phyloP scores from a whole-genome alignment of 805 yeast genomes.

The Schwanniomyces pseudopolymorphus region DNA sequence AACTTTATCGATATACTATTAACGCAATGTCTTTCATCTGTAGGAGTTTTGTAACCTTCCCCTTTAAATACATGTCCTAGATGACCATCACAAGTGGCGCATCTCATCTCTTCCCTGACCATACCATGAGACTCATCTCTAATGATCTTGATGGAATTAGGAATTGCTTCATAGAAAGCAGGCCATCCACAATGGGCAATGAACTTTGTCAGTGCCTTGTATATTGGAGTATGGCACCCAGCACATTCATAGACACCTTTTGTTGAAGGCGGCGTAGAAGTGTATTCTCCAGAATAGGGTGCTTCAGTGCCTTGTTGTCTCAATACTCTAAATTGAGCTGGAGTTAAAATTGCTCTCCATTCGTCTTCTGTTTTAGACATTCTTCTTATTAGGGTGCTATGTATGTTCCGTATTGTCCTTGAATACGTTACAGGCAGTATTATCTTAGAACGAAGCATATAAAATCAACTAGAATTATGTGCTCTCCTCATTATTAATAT shows the following conservation, averaged over 20 bases:
- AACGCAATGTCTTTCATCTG: conserved; percentile 93
- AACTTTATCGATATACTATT: conserved; percentile 82
- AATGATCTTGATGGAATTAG: conserved; percentile 66
- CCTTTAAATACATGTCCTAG: conserved; percentile 93
- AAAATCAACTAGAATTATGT: not conserved
- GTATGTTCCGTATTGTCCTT: not conserved
- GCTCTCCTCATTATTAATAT: not conserved
- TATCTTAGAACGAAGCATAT: not conserved
- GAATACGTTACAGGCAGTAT: not conserved
- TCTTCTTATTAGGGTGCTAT: not conserved
- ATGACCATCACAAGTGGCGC: conserved; percentile 89
- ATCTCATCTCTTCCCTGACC: conserved; percentile 85
- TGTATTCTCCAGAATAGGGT: conserved; percentile 64
- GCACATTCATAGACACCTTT: conserved; percentile 80
- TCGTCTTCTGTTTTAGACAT: conserved; percentile 49
- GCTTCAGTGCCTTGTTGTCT: conserved; percentile 74
- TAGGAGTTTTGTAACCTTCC: conserved; percentile 87
- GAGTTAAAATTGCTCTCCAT: conserved; percentile 78
- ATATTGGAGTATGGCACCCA: conserved; percentile 79
- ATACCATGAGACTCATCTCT: conserved; percentile 70
- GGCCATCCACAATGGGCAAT: conserved; percentile 98
- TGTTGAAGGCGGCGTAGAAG: conserved; percentile 46
- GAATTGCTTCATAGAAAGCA: conserved; percentile 86
- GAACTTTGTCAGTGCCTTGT: conserved; percentile 78
- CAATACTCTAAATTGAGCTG: conserved; percentile 76